Evolutionary conservation across 306 rosid genomes (phyloP), one percentile per base, ranked within the genome.

Genomic region (Albizia julibrissin): DNA sequence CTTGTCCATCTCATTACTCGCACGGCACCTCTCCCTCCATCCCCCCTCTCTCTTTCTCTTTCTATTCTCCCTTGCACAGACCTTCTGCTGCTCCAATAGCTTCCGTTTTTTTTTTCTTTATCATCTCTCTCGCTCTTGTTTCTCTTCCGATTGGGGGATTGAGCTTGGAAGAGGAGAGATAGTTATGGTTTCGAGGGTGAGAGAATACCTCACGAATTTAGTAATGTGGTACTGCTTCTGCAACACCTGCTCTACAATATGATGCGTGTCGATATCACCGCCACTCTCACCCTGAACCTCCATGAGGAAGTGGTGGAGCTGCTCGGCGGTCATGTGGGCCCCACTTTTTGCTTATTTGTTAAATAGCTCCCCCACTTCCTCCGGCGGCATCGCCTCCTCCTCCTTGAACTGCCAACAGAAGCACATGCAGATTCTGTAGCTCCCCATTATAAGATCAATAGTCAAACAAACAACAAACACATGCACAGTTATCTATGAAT

Each of bases 351-450:
- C 68, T 87, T 88, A 91, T 58, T 87, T 80, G 9, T 27, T 14
- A 54, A 91, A 91, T 0, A 81, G 58, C 16, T 82, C 88, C 27
- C 49, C 58, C 26, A 89, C 82, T 26, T 91, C 95, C 3, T 21
- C 27, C 0, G 95, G 92, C 29, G 89, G 87, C 74, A 46, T 83
- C 1, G 83, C 87, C 65, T 91, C 95, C 24, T 79, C 83, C 68
- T 70, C 70, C 83, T 80, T 85, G 84, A 87, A 88, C 80, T 27
- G 84, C 75, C 95, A 85, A 18, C 80, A 85, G 88, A 91, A 89
- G 81, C 93, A 88, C 50, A 88, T 40, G 75, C 95, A 91, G 67
- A 91, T 85, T 39, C 93, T 80, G 72, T 89, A 91, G 72, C 87
- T 89, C 16, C 92, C 89, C 95, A 29, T 29, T 29, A 90, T 82